phyloP scores from a whole-genome alignment of 1,284 basidiomycete species.

The Porodaedalea pini region DNA sequence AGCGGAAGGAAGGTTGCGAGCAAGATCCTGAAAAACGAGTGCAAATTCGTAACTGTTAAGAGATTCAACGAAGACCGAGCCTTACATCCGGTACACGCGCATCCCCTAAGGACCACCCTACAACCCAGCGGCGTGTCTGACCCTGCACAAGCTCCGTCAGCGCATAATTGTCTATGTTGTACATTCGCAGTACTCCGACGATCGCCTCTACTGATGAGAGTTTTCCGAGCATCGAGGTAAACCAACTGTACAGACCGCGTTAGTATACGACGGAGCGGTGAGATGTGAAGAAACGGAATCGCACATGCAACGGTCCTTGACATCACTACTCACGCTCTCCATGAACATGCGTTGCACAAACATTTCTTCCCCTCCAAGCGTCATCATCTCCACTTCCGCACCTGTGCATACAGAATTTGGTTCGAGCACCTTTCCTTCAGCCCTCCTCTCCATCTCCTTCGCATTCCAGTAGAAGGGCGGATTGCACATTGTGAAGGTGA shows the following conservation, averaged over 20 bases:
- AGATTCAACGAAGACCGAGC: slow-evolving; percentile 15
- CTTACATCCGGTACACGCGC: slow-evolving; percentile 73
- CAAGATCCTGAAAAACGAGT: slow-evolving; percentile 38
- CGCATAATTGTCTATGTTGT: slow-evolving; percentile 81
- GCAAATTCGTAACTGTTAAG: not conserved
- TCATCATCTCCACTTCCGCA: slow-evolving; percentile 82
- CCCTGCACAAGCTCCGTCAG: slow-evolving; percentile 83
- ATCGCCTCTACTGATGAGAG: slow-evolving; percentile 68
- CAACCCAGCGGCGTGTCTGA: slow-evolving; percentile 82
- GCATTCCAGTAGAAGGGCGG: slow-evolving; percentile 85
- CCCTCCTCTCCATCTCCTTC: slow-evolving; percentile 63
- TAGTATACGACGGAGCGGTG: not conserved
- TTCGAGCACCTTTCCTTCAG: slow-evolving; percentile 55
- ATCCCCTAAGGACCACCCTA: slow-evolving; percentile 78
- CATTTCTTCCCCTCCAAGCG: slow-evolving; percentile 74
- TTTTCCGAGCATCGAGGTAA: slow-evolving; percentile 88
- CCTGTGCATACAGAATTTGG: slow-evolving; percentile 80
- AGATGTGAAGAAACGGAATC: slow-evolving; percentile 19
- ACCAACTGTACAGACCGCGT: slow-evolving; percentile 64
- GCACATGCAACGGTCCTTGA: slow-evolving; percentile 51
- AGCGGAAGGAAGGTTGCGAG: slow-evolving; percentile 44
- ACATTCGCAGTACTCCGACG: slow-evolving; percentile 50
- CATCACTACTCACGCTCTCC: slow-evolving; percentile 52
- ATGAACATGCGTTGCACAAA: slow-evolving; percentile 79
- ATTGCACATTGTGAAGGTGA: slow-evolving; percentile 88